These are phyloP conservation scores for Capsella bursapastoris DNA, from an alignment of 345 rosid species.

Conservation along the genomic window DNA sequence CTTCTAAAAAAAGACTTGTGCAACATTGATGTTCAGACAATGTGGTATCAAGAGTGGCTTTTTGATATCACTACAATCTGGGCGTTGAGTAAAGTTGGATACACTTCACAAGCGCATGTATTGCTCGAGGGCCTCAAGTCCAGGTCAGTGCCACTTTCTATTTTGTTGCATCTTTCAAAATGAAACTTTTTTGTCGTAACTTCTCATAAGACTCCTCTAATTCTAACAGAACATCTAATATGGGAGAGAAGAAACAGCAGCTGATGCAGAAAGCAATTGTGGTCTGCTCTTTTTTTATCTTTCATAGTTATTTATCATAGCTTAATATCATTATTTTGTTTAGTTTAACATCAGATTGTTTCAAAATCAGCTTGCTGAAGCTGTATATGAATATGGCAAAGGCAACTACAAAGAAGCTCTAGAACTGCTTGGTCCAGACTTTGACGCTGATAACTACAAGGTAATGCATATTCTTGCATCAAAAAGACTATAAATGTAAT, in stretches of 20 bases:
- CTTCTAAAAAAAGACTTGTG: background rate
- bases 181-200: constrained; percentile 26
- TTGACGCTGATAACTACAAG: constrained; percentile 70
- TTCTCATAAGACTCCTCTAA: background rate
- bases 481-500: too few relatives aligned
- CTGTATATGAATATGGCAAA: constrained; percentile 60
- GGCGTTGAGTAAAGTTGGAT: constrained; percentile 69
- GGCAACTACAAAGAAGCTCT: constrained; percentile 58
- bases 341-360: too few relatives aligned
- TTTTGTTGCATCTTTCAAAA: background rate
- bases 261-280: constrained; percentile 59
- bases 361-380: constrained; percentile 72
- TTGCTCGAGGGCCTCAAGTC: constrained; percentile 66
- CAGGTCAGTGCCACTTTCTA: constrained; percentile 47
- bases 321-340: background rate
- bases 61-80: constrained; percentile 71
- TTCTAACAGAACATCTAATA: constrained; percentile 49
- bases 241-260: constrained; percentile 73
- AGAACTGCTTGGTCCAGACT: constrained; percentile 65
- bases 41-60: constrained; percentile 80
- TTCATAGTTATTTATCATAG: background rate
- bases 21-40: constrained; percentile 45
- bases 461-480: constrained; percentile 43
- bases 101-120: constrained; percentile 61
- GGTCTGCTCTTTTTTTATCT: constrained; percentile 52